Percentiles rank a stretch among this genome's conserved stretches.
Conservation (phyloP, 495 filamentous ascomycete species). For the Bombardia bombarda region DNA sequence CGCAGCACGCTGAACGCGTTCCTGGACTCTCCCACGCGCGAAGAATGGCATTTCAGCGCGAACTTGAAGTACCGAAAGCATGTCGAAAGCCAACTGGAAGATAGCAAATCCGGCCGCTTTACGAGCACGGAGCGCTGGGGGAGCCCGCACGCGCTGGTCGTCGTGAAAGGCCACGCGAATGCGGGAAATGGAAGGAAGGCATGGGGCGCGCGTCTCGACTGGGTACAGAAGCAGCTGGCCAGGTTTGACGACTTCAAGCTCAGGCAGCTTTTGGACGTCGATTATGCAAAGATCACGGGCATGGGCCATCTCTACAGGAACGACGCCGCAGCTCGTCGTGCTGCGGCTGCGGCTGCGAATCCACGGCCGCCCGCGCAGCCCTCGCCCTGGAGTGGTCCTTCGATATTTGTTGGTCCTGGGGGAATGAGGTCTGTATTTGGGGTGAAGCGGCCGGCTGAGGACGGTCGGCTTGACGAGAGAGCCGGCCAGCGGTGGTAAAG, state of each 20-base stretch:
- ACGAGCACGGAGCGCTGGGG: background rate
- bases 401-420: too few species aligned
- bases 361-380: too few species aligned
- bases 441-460: too few species aligned
- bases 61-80: background rate
- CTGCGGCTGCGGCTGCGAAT: too few species aligned
- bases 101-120: background rate
- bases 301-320: constrained; percentile 5
- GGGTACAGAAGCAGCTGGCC: background rate
- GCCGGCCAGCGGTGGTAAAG: too few species aligned
- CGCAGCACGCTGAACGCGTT: background rate
- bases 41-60: background rate
- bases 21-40: background rate
- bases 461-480: too few species aligned
- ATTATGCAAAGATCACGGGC: constrained; percentile 2
- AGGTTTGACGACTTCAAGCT: constrained; percentile 4
- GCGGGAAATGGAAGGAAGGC: background rate
- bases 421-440: too few species aligned
- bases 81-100: background rate
- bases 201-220: too few species aligned
- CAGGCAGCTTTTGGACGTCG: constrained; percentile 1
- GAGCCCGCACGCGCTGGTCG: background rate
- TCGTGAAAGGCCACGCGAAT: background rate
- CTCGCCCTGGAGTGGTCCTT: too few species aligned
- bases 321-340: too few species aligned